Evolutionary conservation across 2,329 filamentous ascomycete genomes (phyloP).

Genomic region (Neofusicoccum sp.): DNA sequence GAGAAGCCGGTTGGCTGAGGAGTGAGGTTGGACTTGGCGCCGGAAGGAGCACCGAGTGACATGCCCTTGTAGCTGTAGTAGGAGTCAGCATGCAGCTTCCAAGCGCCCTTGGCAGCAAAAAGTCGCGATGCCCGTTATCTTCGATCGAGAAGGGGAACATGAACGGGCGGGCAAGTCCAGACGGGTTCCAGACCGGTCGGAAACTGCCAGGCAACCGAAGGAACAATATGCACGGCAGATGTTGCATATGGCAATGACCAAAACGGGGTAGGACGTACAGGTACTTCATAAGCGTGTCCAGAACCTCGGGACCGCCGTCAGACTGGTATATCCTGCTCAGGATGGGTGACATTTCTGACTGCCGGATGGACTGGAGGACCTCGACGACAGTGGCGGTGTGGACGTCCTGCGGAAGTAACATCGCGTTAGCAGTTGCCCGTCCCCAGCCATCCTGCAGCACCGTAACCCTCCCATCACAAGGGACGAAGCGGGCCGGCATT

Average conservation of each 20-base stretch:
- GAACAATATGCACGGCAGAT: neutral
- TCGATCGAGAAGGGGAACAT: neutral
- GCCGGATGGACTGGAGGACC: constrained; percentile 93
- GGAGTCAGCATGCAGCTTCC: neutral
- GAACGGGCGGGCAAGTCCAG: neutral
- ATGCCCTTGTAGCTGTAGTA: constrained; percentile 81
- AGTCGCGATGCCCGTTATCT: constrained; percentile 13
- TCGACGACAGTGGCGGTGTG: constrained; percentile 87
- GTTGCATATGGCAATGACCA: neutral
- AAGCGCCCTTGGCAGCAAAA: neutral
- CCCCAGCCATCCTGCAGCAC: neutral
- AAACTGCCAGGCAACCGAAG: neutral
- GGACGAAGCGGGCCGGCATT: constrained; percentile 20
- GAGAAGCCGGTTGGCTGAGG: constrained; percentile 87
- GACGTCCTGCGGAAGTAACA: constrained; percentile 60
- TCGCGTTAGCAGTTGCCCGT: neutral
- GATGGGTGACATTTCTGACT: constrained; percentile 90
- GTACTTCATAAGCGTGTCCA: constrained; percentile 98
- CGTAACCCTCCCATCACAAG: neutral
- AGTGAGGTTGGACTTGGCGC: constrained; percentile 46
- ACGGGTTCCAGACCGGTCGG: neutral
- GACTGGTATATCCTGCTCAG: constrained; percentile 76
- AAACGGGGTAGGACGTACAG: constrained; percentile 59
- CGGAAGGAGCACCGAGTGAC: constrained; percentile 43
- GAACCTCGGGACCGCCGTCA: constrained; percentile 75